These are phyloP conservation scores for Phascolomyces articulosus DNA, from an alignment of 371 early-diverging fungal genomes.

Conservation along the genomic window DNA sequence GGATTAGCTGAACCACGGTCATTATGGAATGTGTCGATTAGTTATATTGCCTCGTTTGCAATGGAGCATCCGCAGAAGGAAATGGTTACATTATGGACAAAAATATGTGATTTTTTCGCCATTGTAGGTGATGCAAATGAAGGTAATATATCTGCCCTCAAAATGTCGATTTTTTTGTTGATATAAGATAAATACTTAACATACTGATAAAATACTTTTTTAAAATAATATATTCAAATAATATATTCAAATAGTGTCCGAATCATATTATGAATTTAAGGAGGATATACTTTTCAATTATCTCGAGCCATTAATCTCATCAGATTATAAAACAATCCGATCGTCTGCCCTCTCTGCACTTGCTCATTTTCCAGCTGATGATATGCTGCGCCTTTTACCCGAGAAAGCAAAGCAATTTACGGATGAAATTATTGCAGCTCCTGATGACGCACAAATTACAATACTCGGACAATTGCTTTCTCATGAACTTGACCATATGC, in stretches of 20 bases:
- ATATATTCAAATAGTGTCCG: constrained; percentile 50
- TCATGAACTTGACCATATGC: constrained; percentile 60
- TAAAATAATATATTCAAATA: not conserved
- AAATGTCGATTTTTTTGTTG: not conserved
- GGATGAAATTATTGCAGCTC: constrained; percentile 22
- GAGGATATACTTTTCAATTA: constrained; percentile 41
- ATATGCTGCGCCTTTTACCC: constrained; percentile 44
- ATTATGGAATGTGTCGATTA: constrained; percentile 54
- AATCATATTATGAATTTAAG: constrained; percentile 53
- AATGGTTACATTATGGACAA: constrained; percentile 20
- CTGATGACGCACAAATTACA: constrained; percentile 28
- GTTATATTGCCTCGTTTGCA: constrained; percentile 53
- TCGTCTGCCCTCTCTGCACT: constrained; percentile 45
- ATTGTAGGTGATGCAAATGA: constrained; percentile 55
- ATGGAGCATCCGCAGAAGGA: constrained; percentile 19
- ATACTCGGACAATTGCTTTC: constrained; percentile 53
- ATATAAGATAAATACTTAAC: too few relatives aligned
- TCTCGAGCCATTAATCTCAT: constrained; percentile 38
- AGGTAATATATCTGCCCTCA: constrained; percentile 38
- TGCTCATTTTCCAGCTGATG: constrained; percentile 45
- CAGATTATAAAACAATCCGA: constrained; percentile 30
- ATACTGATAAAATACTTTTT: too few relatives aligned
- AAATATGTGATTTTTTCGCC: constrained; percentile 49
- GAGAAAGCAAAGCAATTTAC: constrained; percentile 51
- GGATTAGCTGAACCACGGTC: constrained; percentile 59